phyloP scores from a whole-genome alignment of 2,329 filamentous ascomycete species.

The Diaporthe destruens region DNA sequence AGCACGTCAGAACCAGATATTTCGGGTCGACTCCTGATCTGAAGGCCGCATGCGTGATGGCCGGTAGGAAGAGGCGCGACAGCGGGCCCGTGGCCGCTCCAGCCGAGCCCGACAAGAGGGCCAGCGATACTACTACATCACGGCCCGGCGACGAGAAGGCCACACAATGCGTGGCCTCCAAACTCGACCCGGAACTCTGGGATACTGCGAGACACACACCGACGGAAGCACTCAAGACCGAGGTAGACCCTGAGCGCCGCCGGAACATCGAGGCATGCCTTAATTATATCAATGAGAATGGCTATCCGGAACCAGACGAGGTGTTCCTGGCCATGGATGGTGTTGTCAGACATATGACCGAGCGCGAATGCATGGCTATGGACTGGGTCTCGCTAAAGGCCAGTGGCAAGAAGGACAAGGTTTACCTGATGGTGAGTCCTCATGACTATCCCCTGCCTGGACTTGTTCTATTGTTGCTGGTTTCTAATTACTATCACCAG shows the following conservation, averaged over 20 bases:
- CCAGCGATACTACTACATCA: no score
- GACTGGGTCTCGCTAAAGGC: background rate
- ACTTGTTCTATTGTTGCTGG: no score
- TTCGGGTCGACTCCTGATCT: no score
- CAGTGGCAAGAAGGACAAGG: background rate
- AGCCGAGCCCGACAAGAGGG: background rate
- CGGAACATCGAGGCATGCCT: slow-evolving; percentile 7
- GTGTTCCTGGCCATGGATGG: background rate
- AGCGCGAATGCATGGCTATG: background rate
- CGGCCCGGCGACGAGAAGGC: background rate
- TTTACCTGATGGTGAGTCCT: background rate
- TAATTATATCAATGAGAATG: background rate
- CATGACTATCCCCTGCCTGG: no score
- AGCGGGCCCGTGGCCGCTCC: background rate
- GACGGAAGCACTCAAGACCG: background rate
- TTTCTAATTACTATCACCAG: no score
- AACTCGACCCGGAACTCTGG: background rate
- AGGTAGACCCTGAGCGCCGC: background rate
- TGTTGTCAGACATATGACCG: background rate
- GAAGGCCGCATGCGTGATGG: no score
- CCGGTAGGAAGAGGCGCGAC: background rate
- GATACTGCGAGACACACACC: background rate
- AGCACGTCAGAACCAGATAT: no score
- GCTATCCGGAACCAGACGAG: background rate
- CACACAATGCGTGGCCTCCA: background rate